phyloP scores from a whole-genome alignment of 192 early-diverging fungal genomes.

The Obelidium mucronatum region DNA sequence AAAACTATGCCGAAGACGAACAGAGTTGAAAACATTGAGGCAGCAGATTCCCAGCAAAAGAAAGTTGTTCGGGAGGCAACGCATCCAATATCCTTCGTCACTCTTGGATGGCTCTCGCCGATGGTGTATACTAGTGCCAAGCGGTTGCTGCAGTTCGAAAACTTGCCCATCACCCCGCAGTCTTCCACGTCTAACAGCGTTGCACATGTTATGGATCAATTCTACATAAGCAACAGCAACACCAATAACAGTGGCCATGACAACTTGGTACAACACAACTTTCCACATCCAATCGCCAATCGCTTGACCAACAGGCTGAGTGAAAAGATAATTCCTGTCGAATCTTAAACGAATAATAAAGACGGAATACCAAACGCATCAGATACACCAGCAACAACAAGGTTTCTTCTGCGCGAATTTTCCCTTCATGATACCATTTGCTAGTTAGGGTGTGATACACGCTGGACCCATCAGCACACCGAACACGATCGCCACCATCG shows the following conservation, averaged over 20 bases:
- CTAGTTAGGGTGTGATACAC: constrained; percentile 87
- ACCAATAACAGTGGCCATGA: constrained; percentile 75
- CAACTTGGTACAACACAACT: constrained; percentile 81
- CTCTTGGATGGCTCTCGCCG: constrained; percentile 3
- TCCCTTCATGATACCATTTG: constrained; percentile 93
- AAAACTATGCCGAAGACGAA: neutral
- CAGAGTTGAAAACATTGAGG: neutral
- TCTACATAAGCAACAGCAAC: constrained; percentile 71
- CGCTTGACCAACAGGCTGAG: constrained; percentile 58
- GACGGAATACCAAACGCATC: constrained; percentile 91
- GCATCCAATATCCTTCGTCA: constrained; percentile 7
- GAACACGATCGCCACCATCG: too few relatives aligned
- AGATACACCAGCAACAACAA: constrained; percentile 79
- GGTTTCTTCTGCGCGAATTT: constrained; percentile 91
- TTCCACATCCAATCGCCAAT: constrained; percentile 81
- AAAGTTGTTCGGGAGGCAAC: constrained; percentile 8
- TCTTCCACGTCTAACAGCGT: neutral
- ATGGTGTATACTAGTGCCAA: neutral
- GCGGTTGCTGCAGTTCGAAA: constrained; percentile 16
- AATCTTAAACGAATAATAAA: constrained; percentile 77
- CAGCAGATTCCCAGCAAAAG: neutral
- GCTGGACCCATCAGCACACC: too few relatives aligned
- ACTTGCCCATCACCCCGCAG: neutral
- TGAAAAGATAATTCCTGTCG: constrained; percentile 74
- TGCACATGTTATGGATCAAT: neutral